These are phyloP conservation scores for Talaromyces funiculosus DNA, from an alignment of 2,329 filamentous ascomycete species.

Conservation along the genomic window DNA sequence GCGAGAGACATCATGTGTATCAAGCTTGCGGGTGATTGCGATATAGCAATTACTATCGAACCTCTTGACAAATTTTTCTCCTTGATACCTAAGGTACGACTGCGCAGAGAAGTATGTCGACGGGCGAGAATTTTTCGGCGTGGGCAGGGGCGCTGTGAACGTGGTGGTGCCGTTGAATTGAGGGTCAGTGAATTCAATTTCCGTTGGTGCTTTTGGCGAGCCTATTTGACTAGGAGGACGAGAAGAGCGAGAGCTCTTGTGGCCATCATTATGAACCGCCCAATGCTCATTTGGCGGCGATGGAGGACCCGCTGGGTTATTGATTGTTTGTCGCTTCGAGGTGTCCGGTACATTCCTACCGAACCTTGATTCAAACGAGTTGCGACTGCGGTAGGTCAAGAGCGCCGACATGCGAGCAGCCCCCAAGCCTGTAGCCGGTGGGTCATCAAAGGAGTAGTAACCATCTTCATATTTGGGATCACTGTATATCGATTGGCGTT, in stretches of 20 bases:
- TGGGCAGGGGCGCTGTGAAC: constrained; percentile 37
- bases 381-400: constrained; percentile 89
- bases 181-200: constrained; percentile 52
- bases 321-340: constrained; percentile 75
- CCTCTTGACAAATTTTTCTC: constrained; percentile 89
- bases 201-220: constrained; percentile 24
- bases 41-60: constrained; percentile 99
- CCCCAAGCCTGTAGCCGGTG: constrained; percentile 77
- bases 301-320: constrained; percentile 54
- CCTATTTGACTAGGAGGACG: constrained; percentile 33
- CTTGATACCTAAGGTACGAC: constrained; percentile 94
- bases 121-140: constrained; percentile 35
- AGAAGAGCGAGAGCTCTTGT: constrained; percentile 58
- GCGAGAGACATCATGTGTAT: constrained; percentile 91
- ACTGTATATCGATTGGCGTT: constrained; percentile 73
- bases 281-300: constrained; percentile 68
- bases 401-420: constrained; percentile 96
- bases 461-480: constrained; percentile 98
- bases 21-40: constrained; percentile 93
- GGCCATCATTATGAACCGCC: constrained; percentile 77
- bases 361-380: constrained; percentile 94
- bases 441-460: constrained; percentile 84
- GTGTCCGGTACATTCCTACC: constrained; percentile 88
- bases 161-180: constrained; percentile 64
- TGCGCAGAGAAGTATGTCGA: constrained; percentile 97